These are phyloP conservation scores for Penicillium sp. DNA, from an alignment of 2,329 filamentous ascomycete genomes.

Conservation along the genomic window DNA sequence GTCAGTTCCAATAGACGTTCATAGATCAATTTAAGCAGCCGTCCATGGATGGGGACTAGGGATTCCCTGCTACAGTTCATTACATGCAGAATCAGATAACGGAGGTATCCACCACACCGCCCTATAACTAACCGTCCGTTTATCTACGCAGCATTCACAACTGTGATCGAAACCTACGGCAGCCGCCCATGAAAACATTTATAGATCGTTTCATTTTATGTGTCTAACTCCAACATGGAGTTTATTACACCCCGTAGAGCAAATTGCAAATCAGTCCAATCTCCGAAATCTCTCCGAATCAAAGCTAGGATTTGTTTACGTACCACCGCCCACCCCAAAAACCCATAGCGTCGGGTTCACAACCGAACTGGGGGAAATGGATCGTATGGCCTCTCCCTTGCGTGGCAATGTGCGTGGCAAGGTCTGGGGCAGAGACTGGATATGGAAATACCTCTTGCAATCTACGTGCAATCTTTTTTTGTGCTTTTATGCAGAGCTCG, in stretches of 20 bases:
- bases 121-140: too few relatives aligned
- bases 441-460: slow-evolving; percentile 10
- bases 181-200: background rate
- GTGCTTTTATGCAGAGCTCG: background rate
- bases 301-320: slow-evolving; percentile 8
- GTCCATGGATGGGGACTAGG: background rate
- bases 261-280: background rate
- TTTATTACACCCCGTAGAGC: background rate
- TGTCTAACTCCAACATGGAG: too few relatives aligned
- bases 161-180: too few relatives aligned
- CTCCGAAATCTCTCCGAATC: slow-evolving; percentile 9
- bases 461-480: background rate
- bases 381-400: slow-evolving; percentile 28
- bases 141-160: too few relatives aligned
- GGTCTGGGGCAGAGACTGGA: slow-evolving; percentile 16
- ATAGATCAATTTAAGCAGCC: background rate
- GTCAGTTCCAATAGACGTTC: too few relatives aligned
- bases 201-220: too few relatives aligned
- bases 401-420: slow-evolving; percentile 19
- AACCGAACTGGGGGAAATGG: slow-evolving; percentile 15
- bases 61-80: background rate
- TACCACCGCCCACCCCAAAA: slow-evolving; percentile 6
- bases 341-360: slow-evolving; percentile 16
- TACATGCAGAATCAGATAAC: background rate
- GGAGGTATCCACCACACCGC: background rate